A percentile compares a stretch with the other conserved stretches of the same genome.
These are phyloP conservation scores for Wallacemonas sp. DNA, from an alignment of 208 protist genomes.

Conservation along the genomic window DNA sequence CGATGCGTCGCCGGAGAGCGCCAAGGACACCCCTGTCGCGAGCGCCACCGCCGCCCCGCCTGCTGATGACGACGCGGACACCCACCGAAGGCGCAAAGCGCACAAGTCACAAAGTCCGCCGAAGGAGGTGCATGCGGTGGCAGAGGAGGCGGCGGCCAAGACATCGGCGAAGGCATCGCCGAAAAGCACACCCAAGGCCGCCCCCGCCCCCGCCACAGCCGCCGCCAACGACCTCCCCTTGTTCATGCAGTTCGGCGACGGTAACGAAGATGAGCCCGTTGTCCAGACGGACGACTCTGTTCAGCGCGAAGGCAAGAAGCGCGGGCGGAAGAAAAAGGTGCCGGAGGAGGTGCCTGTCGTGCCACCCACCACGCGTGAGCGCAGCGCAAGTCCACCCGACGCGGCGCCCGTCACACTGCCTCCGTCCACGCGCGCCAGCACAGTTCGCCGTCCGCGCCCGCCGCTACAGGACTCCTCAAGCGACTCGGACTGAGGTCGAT, in stretches of 20 bases:
- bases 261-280: neutral
- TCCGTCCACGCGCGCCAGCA: constrained; percentile 11
- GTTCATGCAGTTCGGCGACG: constrained; percentile 6
- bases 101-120: constrained; percentile 4
- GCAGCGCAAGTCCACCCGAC: constrained; percentile 9
- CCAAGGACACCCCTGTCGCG: neutral
- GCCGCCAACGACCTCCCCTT: neutral
- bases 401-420: constrained; percentile 24
- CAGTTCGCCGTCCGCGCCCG: constrained; percentile 12
- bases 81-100: neutral
- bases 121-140: neutral
- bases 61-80: neutral
- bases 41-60: neutral
- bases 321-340: constrained; percentile 16
- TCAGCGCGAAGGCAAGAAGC: constrained; percentile 10
- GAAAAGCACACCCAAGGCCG: neutral
- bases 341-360: neutral
- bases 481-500: constrained; percentile 32
- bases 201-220: neutral
- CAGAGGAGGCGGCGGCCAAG: neutral
- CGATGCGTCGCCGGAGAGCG: no score
- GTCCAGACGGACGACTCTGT: neutral
- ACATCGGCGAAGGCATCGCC: neutral
- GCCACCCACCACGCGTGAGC: neutral
- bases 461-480: constrained; percentile 40